These are phyloP conservation scores for Rhynchospora breviuscula DNA, from an alignment of 176 grass and related monocot genomes.

Conservation along the genomic window DNA sequence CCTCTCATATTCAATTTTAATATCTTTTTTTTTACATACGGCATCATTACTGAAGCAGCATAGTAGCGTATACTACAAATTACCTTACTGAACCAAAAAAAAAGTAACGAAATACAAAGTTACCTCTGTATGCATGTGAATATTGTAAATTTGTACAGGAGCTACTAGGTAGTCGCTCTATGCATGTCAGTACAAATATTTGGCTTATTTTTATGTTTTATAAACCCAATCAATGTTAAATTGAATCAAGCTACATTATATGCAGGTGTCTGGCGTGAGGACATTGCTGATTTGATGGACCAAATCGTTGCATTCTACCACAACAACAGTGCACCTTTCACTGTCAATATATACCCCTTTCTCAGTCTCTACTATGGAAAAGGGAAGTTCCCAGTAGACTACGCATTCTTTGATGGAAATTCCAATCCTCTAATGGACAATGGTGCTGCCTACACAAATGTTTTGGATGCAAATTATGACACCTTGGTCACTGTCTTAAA, in stretches of 20 bases:
- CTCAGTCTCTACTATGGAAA: conserved; percentile 53
- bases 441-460: conserved; percentile 38
- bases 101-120: not conserved
- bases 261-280: conserved; percentile 37
- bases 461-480: conserved; percentile 60
- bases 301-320: conserved; percentile 45
- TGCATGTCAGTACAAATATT: not conserved
- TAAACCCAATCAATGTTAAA: not conserved
- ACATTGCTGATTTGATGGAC: conserved; percentile 34
- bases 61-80: not conserved
- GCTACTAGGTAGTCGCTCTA: not conserved
- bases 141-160: not conserved
- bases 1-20: not conserved
- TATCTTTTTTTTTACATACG: not conserved
- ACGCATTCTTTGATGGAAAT: conserved; percentile 63
- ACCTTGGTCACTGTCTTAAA: conserved; percentile 40
- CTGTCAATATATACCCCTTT: conserved; percentile 73
- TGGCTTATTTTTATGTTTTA: not conserved
- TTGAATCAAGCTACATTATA: not conserved
- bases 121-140: not conserved
- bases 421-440: conserved; percentile 42
- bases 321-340: conserved; percentile 45
- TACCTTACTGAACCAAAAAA: not conserved
- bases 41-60: not conserved
- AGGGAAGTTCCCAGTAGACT: conserved; percentile 56